phyloP scores from a whole-genome alignment of 2,329 filamentous ascomycete genomes.

The Cadophora luteo-olivacea region DNA sequence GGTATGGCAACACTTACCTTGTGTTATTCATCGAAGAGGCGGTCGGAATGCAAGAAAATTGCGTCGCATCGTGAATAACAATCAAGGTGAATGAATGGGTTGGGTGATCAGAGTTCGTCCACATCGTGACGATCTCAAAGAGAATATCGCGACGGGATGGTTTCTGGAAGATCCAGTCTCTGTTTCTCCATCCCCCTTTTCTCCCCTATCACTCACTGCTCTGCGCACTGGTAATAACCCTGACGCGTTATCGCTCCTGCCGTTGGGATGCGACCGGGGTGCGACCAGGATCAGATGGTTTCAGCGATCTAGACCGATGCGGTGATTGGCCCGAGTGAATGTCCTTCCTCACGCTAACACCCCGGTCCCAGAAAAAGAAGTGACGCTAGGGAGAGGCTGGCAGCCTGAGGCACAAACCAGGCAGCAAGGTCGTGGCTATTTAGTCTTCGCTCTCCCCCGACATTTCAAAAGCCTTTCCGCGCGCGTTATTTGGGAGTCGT shows the following conservation, averaged over 20 bases:
- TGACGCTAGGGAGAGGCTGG: background rate
- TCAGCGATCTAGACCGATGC: background rate
- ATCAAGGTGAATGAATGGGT: background rate
- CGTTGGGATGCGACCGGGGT: background rate
- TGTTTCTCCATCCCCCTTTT: background rate
- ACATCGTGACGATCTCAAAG: background rate
- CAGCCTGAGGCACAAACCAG: background rate
- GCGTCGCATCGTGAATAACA: background rate
- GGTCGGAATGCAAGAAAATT: background rate
- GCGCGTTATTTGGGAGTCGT: constrained; percentile 35
- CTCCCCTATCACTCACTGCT: background rate
- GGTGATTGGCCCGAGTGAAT: background rate
- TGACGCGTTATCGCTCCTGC: constrained; percentile 10
- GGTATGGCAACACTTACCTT: background rate
- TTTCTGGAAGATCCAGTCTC: background rate
- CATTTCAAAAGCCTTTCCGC: constrained; percentile 25
- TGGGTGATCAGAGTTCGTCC: background rate
- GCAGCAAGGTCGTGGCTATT: constrained; percentile 23
- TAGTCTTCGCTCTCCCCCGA: constrained; percentile 25
- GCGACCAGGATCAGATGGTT: constrained; percentile 13
- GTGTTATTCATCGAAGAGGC: background rate
- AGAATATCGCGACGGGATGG: background rate
- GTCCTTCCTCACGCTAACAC: background rate
- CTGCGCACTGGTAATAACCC: background rate
- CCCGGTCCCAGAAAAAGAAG: background rate